Evolutionary conservation across 2,329 filamentous ascomycete species (phyloP), one percentile per base, ranked within the genome.

Genomic region (Penicillium sp.): DNA sequence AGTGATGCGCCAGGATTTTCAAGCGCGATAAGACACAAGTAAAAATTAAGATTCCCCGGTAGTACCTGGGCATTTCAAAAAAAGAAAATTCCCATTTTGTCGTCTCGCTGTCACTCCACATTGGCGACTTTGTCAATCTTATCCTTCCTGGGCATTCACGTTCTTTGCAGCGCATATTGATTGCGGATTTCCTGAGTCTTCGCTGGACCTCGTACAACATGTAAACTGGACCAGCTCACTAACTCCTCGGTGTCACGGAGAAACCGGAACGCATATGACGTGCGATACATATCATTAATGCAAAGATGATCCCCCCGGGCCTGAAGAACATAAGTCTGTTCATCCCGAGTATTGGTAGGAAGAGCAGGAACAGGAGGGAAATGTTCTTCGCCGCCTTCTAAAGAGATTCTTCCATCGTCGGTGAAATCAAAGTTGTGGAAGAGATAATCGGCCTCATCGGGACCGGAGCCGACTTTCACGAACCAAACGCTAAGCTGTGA

Each of bases 151-250:
- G 26, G 26, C 35, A 16, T 33, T 14, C 31, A 39, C 1, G 2
- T 14, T 41, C 39, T 39, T 14, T 56, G 59, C 50, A 58, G 47
- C 33, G 60, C 57, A 59, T 77, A 77, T 16, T 69, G 52, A 65
- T 77, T 79, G 48, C 77, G 66, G 60, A 79, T 79, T 56, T 77
- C 70, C 63, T 79, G 77, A 33, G 74, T 70, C 64, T 79, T 79
- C 66, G 74, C 77, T 41, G 77, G 77, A 2, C 77, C 77, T 33
- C 69, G 70, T 16, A 79, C 77, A 37, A 79, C 73, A 71, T 79
- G 77, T 8, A 73, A 68, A 66, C 75, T 79, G 10, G 72, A 68
- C 75, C 77, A 79, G 56, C 69, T 76, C 22, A 75, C 39, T 53
- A 77, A 69, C 52, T 72, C 65, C 7, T 69, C 72, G 0, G 67